Conservation (phyloP, 1,284 basidiomycete species). For the Trichosporon inkin region DNA sequence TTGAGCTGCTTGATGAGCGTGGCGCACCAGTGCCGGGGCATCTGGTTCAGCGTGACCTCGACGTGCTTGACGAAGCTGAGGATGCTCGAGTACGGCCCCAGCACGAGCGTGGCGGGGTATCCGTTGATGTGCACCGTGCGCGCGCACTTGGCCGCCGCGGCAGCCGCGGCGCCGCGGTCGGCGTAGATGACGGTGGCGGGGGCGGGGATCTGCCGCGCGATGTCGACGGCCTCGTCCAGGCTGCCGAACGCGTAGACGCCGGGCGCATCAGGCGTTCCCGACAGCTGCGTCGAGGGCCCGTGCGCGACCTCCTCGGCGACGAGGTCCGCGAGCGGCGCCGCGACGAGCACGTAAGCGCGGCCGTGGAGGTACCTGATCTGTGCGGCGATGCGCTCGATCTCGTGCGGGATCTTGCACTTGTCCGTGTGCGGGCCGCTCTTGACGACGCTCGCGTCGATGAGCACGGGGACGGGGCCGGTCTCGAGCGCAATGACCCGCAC, state of each 20-base stretch:
- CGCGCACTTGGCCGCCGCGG: background rate
- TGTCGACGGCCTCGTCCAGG: background rate
- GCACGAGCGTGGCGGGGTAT: background rate
- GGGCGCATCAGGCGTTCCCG: background rate
- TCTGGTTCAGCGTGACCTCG: background rate
- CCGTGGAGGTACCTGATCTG: background rate
- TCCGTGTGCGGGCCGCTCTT: background rate
- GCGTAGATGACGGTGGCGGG: slow-evolving; percentile 1
- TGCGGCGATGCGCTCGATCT: background rate
- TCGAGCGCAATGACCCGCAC: background rate
- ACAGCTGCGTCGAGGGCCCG: background rate
- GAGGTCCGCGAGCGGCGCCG: background rate
- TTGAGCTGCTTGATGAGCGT: background rate
- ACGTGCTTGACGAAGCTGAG: background rate
- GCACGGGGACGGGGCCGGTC: background rate
- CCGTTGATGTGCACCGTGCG: background rate
- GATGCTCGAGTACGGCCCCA: background rate
- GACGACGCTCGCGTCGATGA: background rate
- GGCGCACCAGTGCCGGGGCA: slow-evolving; percentile 1
- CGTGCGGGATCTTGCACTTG: background rate
- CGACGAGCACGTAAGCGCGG: background rate
- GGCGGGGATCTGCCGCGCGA: background rate
- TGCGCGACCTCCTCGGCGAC: background rate
- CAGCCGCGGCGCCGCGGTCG: background rate
- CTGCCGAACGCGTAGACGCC: background rate